phyloP scores from a whole-genome alignment of 2,329 filamentous ascomycete genomes.

The Curvularia sp. region DNA sequence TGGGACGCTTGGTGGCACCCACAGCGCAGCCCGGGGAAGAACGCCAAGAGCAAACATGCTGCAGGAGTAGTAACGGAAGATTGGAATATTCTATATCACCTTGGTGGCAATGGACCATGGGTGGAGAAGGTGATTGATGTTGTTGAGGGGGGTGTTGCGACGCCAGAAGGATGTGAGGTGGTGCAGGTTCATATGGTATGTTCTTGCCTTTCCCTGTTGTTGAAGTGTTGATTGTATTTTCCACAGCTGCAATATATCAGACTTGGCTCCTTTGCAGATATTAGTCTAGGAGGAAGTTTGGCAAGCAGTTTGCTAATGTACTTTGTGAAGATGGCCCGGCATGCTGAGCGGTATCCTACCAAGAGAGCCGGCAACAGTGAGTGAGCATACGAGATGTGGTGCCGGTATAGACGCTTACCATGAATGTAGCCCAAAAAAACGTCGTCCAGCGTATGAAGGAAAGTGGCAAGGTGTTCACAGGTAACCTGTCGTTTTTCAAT shows the following conservation, averaged over 20 bases:
- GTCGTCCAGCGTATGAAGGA: slow-evolving; percentile 58
- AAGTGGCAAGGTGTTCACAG: slow-evolving; percentile 53
- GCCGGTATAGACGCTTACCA: slow-evolving; percentile 18
- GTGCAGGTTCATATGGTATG: slow-evolving; percentile 66
- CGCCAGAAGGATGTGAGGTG: slow-evolving; percentile 59
- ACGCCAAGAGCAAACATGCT: slow-evolving; percentile 23
- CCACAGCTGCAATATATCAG: not conserved
- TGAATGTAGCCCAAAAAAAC: slow-evolving; percentile 54
- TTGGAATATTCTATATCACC: slow-evolving; percentile 62
- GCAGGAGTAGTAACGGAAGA: slow-evolving; percentile 41
- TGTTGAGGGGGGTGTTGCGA: slow-evolving; percentile 51
- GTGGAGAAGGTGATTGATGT: slow-evolving; percentile 57
- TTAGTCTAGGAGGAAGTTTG: no score
- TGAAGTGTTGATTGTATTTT: no score
- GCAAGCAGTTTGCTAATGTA: slow-evolving; percentile 16
- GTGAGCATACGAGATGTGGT: slow-evolving; percentile 32
- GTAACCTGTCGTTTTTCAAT: slow-evolving; percentile 63
- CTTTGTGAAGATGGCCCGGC: slow-evolving; percentile 60
- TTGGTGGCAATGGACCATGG: slow-evolving; percentile 65
- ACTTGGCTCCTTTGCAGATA: no score
- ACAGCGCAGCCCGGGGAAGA: slow-evolving; percentile 22
- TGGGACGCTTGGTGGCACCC: slow-evolving; percentile 50
- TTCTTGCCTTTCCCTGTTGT: slow-evolving; percentile 1
- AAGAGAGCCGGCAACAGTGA: slow-evolving; percentile 58
- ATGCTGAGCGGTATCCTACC: slow-evolving; percentile 66